Percentiles rank a stretch among this genome's conserved stretches.
These are phyloP conservation scores for Fomitopsis betulina DNA, from an alignment of 1,284 basidiomycete genomes.

Conservation along the genomic window DNA sequence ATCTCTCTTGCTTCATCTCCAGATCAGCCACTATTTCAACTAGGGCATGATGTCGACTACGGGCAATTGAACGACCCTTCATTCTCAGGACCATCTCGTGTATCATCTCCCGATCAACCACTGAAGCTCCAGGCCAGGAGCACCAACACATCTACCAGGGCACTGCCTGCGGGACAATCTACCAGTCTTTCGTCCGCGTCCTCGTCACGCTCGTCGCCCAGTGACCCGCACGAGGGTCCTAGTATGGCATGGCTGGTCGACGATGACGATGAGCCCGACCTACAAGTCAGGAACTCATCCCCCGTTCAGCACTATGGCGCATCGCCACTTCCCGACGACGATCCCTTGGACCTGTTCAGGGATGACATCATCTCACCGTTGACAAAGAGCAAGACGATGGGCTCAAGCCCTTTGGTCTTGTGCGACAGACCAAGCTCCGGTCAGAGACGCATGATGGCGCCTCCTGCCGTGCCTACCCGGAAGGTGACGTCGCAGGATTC, in stretches of 20 bases:
- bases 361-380: not conserved
- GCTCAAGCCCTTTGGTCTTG: not conserved
- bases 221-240: slow-evolving; percentile 6
- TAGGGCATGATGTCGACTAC: not conserved
- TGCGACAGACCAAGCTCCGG: no score
- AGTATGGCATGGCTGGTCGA: slow-evolving; percentile 64
- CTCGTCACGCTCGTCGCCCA: slow-evolving; percentile 10
- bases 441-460: slow-evolving; percentile 30
- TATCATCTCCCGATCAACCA: slow-evolving; percentile 9
- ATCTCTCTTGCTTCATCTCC: slow-evolving; percentile 2
- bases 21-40: not conserved
- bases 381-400: not conserved
- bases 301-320: slow-evolving; percentile 2
- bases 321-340: slow-evolving; percentile 1
- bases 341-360: slow-evolving; percentile 10
- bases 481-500: slow-evolving; percentile 12
- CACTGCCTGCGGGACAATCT: slow-evolving; percentile 5
- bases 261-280: slow-evolving; percentile 40
- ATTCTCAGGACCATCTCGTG: not conserved
- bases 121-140: slow-evolving; percentile 9
- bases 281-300: slow-evolving; percentile 49
- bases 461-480: slow-evolving; percentile 36
- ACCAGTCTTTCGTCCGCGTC: slow-evolving; percentile 10
- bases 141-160: slow-evolving; percentile 6
- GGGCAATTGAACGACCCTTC: not conserved